Base-by-base conservation (phyloP, 2,329 filamentous ascomycete species). In the Trichoderma citrinoviride region DNA sequence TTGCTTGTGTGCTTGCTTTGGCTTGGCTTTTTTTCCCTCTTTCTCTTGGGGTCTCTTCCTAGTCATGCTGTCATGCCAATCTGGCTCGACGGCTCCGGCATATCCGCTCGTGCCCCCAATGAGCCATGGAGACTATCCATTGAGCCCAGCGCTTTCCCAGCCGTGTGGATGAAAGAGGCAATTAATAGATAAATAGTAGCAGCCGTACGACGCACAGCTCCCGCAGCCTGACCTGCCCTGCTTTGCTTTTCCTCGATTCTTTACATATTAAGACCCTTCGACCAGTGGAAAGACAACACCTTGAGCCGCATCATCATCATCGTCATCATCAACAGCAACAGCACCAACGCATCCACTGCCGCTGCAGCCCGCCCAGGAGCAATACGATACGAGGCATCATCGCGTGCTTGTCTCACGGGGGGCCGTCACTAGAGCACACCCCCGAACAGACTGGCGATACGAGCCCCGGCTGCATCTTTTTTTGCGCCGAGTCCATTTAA, bases 21-120 rank as follows among this genome's bases (percentile, higher is more conserved):
- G n/a, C 60, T 63, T 63, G 61, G 61, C 40, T 63, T 63, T 56
- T 63, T 47, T 54, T 46, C 33, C 33, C 33, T 37, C 33, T 62
- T 54, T 53, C 10, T 52, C 23, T 60, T 58, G 55, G 40, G 63
- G 33, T 37, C 33, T 47, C 47, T 33, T 61, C 63, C 56, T 64
- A 49, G 61, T 57, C 53, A 64, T 64, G 61, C 44, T 65, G 63
- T 65, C 63, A 65, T 65, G 63, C 63, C 56, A 65, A 57, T 65
- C 37, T 53, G 58, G 37, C 47, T 54, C 29, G 55, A 61, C 19
- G 49, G 63, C 56, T 65, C 63, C 63, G 63, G 63, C 63, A 61
- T 52, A 65, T 65, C 63, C 63, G 63, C 47, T 44, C 37, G 37
- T 37, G 33, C 46, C 25, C 43, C 57, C 57, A 50, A 19, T 37